phyloP scores from a whole-genome alignment of 768 basidiomycete genomes.

The Calocera viscosa region DNA sequence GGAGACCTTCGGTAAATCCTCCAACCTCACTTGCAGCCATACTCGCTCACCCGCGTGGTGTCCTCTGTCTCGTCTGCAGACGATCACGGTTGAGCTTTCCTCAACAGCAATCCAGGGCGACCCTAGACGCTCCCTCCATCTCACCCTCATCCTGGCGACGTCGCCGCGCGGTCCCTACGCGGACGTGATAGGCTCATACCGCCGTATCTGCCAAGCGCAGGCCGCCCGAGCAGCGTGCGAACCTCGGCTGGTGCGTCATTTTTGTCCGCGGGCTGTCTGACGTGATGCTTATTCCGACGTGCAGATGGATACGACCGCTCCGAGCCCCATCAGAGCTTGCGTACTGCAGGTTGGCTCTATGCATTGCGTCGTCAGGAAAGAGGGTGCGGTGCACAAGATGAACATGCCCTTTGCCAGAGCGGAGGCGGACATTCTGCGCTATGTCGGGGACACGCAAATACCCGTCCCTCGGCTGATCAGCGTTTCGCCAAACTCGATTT shows the following conservation, averaged over 20 bases:
- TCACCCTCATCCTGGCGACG: neutral
- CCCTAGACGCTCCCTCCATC: neutral
- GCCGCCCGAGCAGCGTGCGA: neutral
- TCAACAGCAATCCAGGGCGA: neutral
- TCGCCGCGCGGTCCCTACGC: neutral
- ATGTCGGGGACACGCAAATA: neutral
- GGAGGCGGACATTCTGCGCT: neutral
- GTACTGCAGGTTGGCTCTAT: neutral
- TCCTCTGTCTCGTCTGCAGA: neutral
- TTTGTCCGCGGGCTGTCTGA: neutral
- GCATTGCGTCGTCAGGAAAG: neutral
- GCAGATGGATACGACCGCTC: neutral
- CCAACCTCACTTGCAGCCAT: neutral
- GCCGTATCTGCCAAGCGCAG: neutral
- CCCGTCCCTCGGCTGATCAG: neutral
- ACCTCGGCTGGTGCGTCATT: neutral
- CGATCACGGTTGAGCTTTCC: neutral
- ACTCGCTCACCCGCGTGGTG: neutral
- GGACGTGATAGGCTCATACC: neutral
- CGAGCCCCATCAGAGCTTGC: neutral
- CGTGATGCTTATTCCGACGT: neutral
- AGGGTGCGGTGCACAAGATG: neutral
- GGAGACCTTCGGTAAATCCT: neutral
- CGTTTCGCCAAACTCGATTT: neutral
- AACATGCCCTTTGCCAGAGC: neutral